These are phyloP conservation scores for Debaryomyces fabryi DNA, from an alignment of 1,139 yeast species.

Conservation along the genomic window DNA sequence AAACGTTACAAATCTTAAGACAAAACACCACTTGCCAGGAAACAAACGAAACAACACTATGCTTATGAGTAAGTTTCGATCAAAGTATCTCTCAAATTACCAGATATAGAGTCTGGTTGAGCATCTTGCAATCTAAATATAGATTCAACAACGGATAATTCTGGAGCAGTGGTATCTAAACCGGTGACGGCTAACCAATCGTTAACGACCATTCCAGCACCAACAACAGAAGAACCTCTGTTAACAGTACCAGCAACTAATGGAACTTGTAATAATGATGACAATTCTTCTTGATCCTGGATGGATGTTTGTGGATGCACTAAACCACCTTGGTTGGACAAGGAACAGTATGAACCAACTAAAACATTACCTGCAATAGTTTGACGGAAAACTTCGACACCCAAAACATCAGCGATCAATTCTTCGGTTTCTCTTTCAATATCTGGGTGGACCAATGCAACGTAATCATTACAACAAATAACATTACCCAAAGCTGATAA, in stretches of 20 bases:
- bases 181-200: constrained; percentile 99
- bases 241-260: constrained; percentile 98
- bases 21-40: neutral
- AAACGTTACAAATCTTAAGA: neutral
- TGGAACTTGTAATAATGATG: constrained; percentile 94
- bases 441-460: constrained; percentile 98
- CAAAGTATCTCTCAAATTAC: constrained; percentile 85
- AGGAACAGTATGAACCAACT: constrained; percentile 93
- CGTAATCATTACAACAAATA: constrained; percentile 98
- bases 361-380: constrained; percentile 97
- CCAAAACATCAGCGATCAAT: constrained; percentile 96
- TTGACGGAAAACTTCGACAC: constrained; percentile 98
- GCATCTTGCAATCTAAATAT: constrained; percentile 92
- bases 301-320: constrained; percentile 98
- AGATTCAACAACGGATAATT: constrained; percentile 92
- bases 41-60: neutral
- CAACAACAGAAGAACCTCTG: constrained; percentile 96
- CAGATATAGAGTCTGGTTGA: constrained; percentile 81
- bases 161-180: constrained; percentile 97
- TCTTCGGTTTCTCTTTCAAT: constrained; percentile 99
- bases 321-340: constrained; percentile 96
- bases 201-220: constrained; percentile 98
- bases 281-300: constrained; percentile 97
- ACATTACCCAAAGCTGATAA: constrained; percentile 96
- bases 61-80: constrained; percentile 73